These are phyloP conservation scores for Fomitopsis pulvina DNA, from an alignment of 768 basidiomycete genomes.

Conservation along the genomic window DNA sequence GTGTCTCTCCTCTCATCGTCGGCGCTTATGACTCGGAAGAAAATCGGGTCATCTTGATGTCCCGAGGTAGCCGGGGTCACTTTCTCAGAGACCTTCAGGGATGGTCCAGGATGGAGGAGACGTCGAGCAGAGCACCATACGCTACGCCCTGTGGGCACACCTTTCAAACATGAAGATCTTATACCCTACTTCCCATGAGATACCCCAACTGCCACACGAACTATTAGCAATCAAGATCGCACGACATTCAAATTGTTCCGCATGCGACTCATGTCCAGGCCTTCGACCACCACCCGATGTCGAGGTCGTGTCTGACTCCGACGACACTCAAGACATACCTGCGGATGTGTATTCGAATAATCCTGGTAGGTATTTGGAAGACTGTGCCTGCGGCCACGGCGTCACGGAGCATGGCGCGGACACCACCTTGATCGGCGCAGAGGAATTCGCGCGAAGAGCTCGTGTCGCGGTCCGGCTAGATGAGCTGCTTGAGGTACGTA, in stretches of 20 bases:
- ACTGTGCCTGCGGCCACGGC: conserved; percentile 66
- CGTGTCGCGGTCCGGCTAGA: conserved; percentile 77
- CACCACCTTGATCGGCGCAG: conserved; percentile 43
- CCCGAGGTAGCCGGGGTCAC: no score
- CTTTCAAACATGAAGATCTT: conserved; percentile 45
- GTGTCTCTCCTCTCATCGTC: no score
- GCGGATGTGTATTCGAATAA: no score
- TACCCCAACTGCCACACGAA: conserved; percentile 40
- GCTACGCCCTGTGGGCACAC: no score
- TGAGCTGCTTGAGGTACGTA: conserved; percentile 65
- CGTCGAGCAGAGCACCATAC: no score
- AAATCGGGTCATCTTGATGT: no score
- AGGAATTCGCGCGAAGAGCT: conserved; percentile 65
- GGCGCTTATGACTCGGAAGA: no score
- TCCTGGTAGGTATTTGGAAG: conserved; percentile 44
- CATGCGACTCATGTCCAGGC: conserved; percentile 62
- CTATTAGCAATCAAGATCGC: conserved; percentile 72
- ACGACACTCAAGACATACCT: no score
- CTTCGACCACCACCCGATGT: conserved; percentile 58
- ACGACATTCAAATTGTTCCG: conserved; percentile 66
- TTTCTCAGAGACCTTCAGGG: no score
- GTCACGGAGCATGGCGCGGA: conserved; percentile 63
- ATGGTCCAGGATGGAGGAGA: no score
- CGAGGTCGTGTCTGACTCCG: conserved; percentile 50
- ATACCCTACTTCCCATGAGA: conserved; percentile 58